Percentiles rank a stretch among this genome's conserved stretches.
phyloP scores from a whole-genome alignment of 2,329 filamentous ascomycete species.

The Tolypocladium guangdongense region DNA sequence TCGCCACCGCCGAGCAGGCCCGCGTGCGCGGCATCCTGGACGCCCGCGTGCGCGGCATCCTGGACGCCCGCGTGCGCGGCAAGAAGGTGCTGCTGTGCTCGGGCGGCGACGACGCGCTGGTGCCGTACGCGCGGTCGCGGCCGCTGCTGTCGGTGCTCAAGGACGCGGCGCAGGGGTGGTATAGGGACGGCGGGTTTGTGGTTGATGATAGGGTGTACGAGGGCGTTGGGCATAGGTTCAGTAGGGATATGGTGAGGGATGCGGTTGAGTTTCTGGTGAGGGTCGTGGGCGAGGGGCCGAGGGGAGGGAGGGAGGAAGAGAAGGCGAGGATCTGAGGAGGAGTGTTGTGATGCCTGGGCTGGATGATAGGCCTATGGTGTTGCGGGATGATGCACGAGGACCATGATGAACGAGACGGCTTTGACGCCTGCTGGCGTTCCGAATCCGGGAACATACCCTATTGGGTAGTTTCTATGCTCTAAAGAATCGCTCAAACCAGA shows the following conservation, averaged over 20 bases:
- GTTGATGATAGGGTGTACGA: slow-evolving; percentile 59
- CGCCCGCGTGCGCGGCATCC: slow-evolving; percentile 31
- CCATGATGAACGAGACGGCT: not conserved
- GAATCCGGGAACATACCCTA: too few relatives aligned
- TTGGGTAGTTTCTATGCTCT: not conserved
- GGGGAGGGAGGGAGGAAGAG: slow-evolving; percentile 11
- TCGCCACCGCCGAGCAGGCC: slow-evolving; percentile 26
- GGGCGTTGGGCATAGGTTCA: slow-evolving; percentile 60
- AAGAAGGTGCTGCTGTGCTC: slow-evolving; percentile 57
- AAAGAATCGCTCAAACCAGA: not conserved
- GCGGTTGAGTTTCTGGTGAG: slow-evolving; percentile 52
- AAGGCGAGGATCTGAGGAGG: slow-evolving; percentile 14
- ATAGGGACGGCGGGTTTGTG: slow-evolving; percentile 41
- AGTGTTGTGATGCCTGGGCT: slow-evolving; percentile 1
- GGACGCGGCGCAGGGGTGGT: slow-evolving; percentile 40
- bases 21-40: slow-evolving; percentile 36
- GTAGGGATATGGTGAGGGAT: slow-evolving; percentile 53
- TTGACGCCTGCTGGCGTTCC: not conserved
- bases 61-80: slow-evolving; percentile 40
- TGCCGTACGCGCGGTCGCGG: slow-evolving; percentile 52
- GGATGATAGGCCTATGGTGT: too few relatives aligned
- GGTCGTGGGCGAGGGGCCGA: slow-evolving; percentile 24
- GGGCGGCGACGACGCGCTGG: slow-evolving; percentile 58
- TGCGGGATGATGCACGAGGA: too few relatives aligned
- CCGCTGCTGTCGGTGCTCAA: slow-evolving; percentile 54